These are phyloP conservation scores for Favolaschia claudopus DNA, from an alignment of 768 basidiomycete species.

Conservation along the genomic window DNA sequence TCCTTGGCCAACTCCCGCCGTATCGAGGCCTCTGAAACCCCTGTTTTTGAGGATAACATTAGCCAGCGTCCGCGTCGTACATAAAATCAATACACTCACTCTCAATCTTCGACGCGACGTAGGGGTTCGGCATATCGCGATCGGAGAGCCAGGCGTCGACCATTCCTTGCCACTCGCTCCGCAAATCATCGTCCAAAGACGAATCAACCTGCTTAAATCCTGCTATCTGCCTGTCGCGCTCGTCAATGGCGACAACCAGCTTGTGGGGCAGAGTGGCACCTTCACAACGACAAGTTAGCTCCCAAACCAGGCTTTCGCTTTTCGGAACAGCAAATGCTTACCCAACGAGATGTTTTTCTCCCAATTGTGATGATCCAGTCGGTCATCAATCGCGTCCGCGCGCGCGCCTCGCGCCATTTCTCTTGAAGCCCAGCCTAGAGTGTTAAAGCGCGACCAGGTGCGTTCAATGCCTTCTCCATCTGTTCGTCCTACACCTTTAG, in stretches of 20 bases:
- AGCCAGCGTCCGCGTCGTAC: background rate
- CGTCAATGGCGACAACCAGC: background rate
- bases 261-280: constrained; percentile 11
- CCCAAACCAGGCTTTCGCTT: no score
- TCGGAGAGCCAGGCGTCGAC: constrained; percentile 5
- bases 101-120: background rate
- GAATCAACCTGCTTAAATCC: constrained; percentile 1
- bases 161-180: background rate
- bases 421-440: no score
- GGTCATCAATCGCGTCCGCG: no score
- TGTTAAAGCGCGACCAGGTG: no score
- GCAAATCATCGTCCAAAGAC: background rate
- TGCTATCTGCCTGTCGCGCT: background rate
- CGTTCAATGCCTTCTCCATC: no score
- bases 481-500: no score
- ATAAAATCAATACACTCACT: background rate
- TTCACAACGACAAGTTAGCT: no score
- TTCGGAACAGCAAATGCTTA: no score
- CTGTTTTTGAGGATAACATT: background rate
- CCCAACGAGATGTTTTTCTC: no score
- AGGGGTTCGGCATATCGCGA: background rate
- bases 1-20: background rate
- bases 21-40: background rate
- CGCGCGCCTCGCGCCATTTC: no score
- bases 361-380: no score